phyloP scores from a whole-genome alignment of 2,329 filamentous ascomycete species.

The Colletotrichum lini region DNA sequence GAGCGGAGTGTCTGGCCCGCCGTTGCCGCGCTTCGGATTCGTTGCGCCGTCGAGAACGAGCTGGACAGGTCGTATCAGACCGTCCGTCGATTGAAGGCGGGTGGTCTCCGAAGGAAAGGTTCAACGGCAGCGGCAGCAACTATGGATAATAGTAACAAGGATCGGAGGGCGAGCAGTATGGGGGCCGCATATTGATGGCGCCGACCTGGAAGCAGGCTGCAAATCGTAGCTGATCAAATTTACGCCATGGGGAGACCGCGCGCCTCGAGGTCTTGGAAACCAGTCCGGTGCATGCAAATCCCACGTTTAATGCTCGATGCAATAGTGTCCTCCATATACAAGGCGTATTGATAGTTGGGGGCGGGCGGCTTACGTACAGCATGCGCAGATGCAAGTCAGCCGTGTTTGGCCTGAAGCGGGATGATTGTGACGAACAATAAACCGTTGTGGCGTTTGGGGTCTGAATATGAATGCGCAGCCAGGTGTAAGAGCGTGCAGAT shows the following conservation, averaged over 20 bases:
- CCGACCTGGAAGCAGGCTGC: conserved; percentile 20
- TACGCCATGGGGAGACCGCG: not conserved
- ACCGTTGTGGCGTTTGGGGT: conserved; percentile 17
- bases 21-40: conserved; percentile 83
- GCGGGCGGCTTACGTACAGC: conserved; percentile 26
- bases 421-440: not conserved
- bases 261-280: conserved; percentile 1
- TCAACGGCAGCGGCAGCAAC: conserved; percentile 43
- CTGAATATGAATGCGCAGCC: not conserved
- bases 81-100: conserved; percentile 75
- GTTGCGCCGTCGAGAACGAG: conserved; percentile 89
- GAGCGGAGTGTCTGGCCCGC: conserved; percentile 94
- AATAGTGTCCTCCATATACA: not conserved
- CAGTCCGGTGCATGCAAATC: not conserved
- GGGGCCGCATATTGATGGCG: conserved; percentile 36
- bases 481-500: not conserved
- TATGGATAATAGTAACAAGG: conserved; percentile 34
- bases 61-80: conserved; percentile 88
- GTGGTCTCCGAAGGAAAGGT: conserved; percentile 63
- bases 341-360: not conserved
- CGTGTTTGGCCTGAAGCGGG: not conserved
- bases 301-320: conserved; percentile 4
- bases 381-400: not conserved
- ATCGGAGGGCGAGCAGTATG: conserved; percentile 45
- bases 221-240: not conserved